Evolutionary conservation across 2,329 filamentous ascomycete genomes (phyloP).

Genomic region (Escovopsis sp.): DNA sequence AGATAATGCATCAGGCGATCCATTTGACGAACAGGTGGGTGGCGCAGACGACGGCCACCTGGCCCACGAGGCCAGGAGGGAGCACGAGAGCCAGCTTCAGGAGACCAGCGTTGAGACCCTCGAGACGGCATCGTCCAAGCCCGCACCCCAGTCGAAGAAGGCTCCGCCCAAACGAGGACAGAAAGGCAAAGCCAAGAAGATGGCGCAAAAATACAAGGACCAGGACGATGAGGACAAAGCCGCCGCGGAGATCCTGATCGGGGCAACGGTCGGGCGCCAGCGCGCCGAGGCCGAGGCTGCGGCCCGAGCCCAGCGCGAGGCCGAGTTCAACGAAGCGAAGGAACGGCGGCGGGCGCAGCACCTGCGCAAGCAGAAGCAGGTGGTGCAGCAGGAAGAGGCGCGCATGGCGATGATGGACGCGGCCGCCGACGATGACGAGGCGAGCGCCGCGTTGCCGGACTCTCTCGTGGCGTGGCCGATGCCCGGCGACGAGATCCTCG

Average conservation of each 20-base stretch:
- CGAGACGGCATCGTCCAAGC: constrained; percentile 5
- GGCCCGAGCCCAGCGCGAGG: constrained; percentile 51
- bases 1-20: neutral
- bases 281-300: constrained; percentile 53
- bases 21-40: neutral
- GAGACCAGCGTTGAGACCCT: constrained; percentile 6
- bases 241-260: constrained; percentile 74
- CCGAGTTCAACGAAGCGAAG: constrained; percentile 53
- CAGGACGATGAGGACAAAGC: constrained; percentile 90
- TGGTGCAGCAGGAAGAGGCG: constrained; percentile 60
- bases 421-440: constrained; percentile 41
- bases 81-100: too few species aligned
- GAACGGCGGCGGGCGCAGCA: constrained; percentile 70
- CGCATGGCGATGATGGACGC: constrained; percentile 45
- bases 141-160: constrained; percentile 21
- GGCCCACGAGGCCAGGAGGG: too few species aligned
- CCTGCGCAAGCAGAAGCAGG: constrained; percentile 57
- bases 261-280: constrained; percentile 51
- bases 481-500: constrained; percentile 68
- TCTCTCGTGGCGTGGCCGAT: constrained; percentile 62
- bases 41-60: neutral
- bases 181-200: constrained; percentile 70
- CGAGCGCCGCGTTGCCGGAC: constrained; percentile 44
- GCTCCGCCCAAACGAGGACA: constrained; percentile 51
- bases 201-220: constrained; percentile 75